Evolutionary conservation across 2,329 filamentous ascomycete species (phyloP).

Genomic region (Fusarium sororula): DNA sequence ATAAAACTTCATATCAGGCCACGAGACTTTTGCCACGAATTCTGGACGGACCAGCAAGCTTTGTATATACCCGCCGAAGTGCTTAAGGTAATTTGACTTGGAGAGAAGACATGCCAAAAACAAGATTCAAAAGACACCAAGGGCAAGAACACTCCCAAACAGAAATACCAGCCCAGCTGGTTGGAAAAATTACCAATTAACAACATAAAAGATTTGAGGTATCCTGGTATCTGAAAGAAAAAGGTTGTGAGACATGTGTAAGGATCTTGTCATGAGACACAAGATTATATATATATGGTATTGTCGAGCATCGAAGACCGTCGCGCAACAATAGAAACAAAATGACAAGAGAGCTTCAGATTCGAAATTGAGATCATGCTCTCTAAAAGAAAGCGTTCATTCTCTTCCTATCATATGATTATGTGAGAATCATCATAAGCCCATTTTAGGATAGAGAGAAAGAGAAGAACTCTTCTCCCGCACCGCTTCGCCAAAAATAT

Average conservation of each 20-base stretch:
- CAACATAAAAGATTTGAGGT: too few species aligned
- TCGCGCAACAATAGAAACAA: neutral
- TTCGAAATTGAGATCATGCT: constrained; percentile 70
- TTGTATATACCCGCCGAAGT: neutral
- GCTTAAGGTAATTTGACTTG: neutral
- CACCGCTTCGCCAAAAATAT: constrained; percentile 33
- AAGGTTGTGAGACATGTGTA: neutral
- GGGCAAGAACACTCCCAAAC: neutral
- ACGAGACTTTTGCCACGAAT: neutral
- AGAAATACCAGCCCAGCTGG: neutral
- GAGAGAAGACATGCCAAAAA: neutral
- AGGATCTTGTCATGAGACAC: neutral
- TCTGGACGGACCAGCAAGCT: neutral
- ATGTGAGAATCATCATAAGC: constrained; percentile 70
- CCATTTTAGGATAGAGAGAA: constrained; percentile 49
- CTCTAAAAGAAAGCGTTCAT: constrained; percentile 64
- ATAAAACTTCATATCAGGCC: neutral
- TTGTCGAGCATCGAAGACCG: neutral
- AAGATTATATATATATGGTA: neutral
- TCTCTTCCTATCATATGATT: constrained; percentile 75
- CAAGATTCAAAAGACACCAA: neutral
- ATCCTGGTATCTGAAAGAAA: neutral
- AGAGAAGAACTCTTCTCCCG: constrained; percentile 36
- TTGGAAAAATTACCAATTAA: neutral
- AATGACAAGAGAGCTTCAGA: constrained; percentile 62